Evolutionary conservation across 2,329 filamentous ascomycete species (phyloP).

Genomic region (Byssochlamys sp.): DNA sequence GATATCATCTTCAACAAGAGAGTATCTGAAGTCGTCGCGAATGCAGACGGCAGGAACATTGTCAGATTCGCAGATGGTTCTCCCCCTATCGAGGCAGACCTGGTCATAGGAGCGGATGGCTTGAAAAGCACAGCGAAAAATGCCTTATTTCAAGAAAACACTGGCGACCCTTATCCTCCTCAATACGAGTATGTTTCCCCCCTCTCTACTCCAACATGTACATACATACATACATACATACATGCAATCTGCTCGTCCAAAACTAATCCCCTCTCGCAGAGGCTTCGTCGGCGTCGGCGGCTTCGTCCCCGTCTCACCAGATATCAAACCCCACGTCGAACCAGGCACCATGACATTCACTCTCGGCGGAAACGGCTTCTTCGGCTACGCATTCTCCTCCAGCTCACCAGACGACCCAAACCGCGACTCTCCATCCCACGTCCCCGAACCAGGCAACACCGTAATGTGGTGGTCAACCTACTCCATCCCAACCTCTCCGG

Average conservation of each 20-base stretch:
- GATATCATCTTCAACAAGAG: slow-evolving; percentile 24
- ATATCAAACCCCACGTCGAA: slow-evolving; percentile 21
- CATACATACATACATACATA: not conserved
- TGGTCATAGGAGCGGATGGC: slow-evolving; percentile 37
- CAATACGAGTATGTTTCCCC: slow-evolving; percentile 28
- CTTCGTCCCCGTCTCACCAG: slow-evolving; percentile 26
- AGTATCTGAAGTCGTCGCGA: slow-evolving; percentile 19
- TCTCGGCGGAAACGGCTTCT: slow-evolving; percentile 43
- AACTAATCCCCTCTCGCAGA: slow-evolving; percentile 10
- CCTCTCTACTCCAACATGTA: not conserved
- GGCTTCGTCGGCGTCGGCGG: slow-evolving; percentile 39
- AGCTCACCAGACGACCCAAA: slow-evolving; percentile 12
- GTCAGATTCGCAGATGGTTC: slow-evolving; percentile 28
- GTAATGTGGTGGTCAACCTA: slow-evolving; percentile 42
- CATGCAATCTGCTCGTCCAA: too few species aligned
- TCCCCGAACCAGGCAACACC: slow-evolving; percentile 20
- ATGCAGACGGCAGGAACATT: slow-evolving; percentile 14
- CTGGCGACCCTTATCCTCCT: slow-evolving; percentile 27
- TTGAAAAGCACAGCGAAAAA: slow-evolving; percentile 27
- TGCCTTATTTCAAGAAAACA: slow-evolving; percentile 26
- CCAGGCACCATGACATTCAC: slow-evolving; percentile 33
- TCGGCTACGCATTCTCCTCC: slow-evolving; percentile 37
- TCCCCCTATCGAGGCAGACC: slow-evolving; percentile 25
- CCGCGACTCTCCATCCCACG: slow-evolving; percentile 16
- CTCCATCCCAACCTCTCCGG: slow-evolving; percentile 21